Percentiles rank a stretch among this genome's conserved stretches.
phyloP scores from a whole-genome alignment of 2,329 filamentous ascomycete species.

The Xylaria sp. region DNA sequence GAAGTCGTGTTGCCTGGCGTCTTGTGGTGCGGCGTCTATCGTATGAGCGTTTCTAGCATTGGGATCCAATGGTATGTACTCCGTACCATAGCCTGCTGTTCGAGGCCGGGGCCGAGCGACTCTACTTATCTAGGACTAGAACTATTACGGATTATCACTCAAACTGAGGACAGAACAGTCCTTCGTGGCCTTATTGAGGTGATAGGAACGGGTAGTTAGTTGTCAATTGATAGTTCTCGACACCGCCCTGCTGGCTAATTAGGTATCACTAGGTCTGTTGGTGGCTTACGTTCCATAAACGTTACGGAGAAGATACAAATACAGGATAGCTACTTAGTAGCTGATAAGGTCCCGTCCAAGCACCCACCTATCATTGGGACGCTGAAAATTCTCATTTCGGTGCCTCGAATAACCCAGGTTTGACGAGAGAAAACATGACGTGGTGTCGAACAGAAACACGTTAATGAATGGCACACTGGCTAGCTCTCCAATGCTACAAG shows the following conservation, averaged over 20 bases:
- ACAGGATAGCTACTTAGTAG: conserved; percentile 5
- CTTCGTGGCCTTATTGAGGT: not conserved
- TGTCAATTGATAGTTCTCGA: not conserved
- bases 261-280: not conserved
- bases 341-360: conserved; percentile 25
- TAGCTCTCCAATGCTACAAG: too few species aligned
- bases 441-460: not conserved
- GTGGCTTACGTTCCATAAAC: conserved; percentile 7
- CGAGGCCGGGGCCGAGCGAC: conserved; percentile 1
- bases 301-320: conserved; percentile 21
- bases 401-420: not conserved
- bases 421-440: not conserved
- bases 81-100: not conserved
- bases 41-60: not conserved
- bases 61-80: not conserved
- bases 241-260: conserved; percentile 1
- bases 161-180: not conserved
- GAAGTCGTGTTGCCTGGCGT: not conserved
- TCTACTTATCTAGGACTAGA: not conserved
- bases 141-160: not conserved
- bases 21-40: not conserved
- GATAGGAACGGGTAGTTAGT: not conserved
- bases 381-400: not conserved
- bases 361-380: not conserved
- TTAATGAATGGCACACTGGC: not conserved